These are phyloP conservation scores for Scopulariopsis brevicaulis DNA, from an alignment of 2,329 filamentous ascomycete genomes.

Conservation along the genomic window DNA sequence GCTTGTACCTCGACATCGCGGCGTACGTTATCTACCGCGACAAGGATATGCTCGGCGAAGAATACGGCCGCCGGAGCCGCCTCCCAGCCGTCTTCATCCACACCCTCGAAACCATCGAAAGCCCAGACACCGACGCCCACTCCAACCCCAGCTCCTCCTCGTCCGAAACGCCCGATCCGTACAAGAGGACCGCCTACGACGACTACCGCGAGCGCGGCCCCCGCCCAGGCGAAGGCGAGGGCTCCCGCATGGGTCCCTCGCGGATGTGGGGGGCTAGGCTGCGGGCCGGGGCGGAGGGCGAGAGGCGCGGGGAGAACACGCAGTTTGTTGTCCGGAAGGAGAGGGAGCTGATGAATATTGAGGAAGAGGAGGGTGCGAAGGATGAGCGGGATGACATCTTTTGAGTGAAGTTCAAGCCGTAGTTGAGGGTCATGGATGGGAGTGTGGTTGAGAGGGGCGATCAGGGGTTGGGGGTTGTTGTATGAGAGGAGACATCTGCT, in stretches of 20 bases:
- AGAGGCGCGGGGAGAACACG: not conserved
- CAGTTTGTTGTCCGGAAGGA: not conserved
- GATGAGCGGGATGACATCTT: not conserved
- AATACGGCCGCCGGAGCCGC: not conserved
- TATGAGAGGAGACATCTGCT: no score
- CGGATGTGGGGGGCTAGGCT: not conserved
- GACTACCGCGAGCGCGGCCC: not conserved
- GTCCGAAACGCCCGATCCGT: not conserved
- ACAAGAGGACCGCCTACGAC: not conserved
- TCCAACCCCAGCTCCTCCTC: no score
- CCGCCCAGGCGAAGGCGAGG: not conserved
- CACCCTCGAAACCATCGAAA: not conserved
- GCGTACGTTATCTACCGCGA: slow-evolving; percentile 2
- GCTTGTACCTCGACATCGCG: slow-evolving; percentile 1
- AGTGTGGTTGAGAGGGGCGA: not conserved
- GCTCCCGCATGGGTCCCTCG: not conserved
- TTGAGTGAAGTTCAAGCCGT: no score
- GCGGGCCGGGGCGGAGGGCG: not conserved
- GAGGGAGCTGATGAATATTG: not conserved
- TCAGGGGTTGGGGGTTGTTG: not conserved
- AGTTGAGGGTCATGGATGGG: not conserved
- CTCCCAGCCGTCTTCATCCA: not conserved
- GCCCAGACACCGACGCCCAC: not conserved
- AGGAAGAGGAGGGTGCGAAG: not conserved
- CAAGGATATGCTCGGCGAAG: not conserved